phyloP scores from a whole-genome alignment of 1,139 yeast species.

The Yamadazyma taylorii region DNA sequence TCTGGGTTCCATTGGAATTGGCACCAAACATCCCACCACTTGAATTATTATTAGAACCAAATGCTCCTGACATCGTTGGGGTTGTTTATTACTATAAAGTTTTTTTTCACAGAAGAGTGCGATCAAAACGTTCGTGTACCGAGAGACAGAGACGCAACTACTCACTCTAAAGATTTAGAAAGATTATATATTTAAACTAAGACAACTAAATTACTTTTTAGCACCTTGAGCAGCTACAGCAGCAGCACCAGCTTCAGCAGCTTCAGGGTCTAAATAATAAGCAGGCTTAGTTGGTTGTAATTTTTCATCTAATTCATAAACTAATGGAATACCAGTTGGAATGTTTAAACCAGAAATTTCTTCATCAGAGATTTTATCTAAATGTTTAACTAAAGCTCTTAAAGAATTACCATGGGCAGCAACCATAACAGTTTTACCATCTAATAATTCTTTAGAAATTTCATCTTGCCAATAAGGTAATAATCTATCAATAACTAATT shows the following conservation, averaged over 20 bases:
- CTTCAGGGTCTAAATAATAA: slow-evolving; percentile 98
- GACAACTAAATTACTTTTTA: slow-evolving; percentile 36
- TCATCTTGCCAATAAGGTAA: slow-evolving; percentile 98
- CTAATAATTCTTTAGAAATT: slow-evolving; percentile 80
- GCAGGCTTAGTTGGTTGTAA: slow-evolving; percentile 91
- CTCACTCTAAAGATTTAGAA: too few species aligned
- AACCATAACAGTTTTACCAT: slow-evolving; percentile 85
- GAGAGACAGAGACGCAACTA: too few species aligned
- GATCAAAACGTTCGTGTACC: too few species aligned
- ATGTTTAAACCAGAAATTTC: slow-evolving; percentile 94
- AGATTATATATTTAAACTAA: too few species aligned
- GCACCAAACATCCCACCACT: slow-evolving; percentile 5
- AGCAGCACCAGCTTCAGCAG: slow-evolving; percentile 99
- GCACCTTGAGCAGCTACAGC: slow-evolving; percentile 97
- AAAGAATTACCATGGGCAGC: slow-evolving; percentile 99
- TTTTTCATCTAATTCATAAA: slow-evolving; percentile 86
- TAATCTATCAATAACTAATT: slow-evolving; percentile 93
- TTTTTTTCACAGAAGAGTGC: not conserved
- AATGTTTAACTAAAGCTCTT: slow-evolving; percentile 95
- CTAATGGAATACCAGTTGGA: slow-evolving; percentile 99
- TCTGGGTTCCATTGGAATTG: not conserved
- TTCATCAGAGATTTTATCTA: slow-evolving; percentile 88
- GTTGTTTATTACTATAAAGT: not conserved
- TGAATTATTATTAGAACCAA: slow-evolving; percentile 8
- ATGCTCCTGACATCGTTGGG: slow-evolving; percentile 3